Conservation (phyloP, 2,329 filamentous ascomycete genomes). For the Arthrobotrys musiformis region DNA sequence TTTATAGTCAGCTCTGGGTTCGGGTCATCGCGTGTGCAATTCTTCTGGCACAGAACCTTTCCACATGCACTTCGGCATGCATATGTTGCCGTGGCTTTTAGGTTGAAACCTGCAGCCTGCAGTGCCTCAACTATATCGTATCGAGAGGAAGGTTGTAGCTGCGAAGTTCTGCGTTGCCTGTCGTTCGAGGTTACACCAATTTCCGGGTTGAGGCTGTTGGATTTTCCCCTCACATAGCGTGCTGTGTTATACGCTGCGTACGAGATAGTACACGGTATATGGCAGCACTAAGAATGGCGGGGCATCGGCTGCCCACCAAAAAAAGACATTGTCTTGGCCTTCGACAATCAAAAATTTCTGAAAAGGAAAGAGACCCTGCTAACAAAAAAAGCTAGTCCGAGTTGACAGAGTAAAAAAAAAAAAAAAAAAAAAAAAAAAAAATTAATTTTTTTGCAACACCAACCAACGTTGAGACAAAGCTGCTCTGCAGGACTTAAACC, state of each 20-base stretch:
- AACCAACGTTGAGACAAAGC: slow-evolving; percentile 48
- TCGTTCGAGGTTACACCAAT: slow-evolving; percentile 20
- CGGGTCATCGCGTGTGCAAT: no score
- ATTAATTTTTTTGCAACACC: slow-evolving; percentile 57
- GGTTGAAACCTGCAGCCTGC: no score
- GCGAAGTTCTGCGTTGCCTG: not conserved
- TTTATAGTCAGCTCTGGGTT: no score
- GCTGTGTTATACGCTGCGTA: not conserved
- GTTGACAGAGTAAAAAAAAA: slow-evolving; percentile 40
- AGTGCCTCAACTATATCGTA: no score
- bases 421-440: slow-evolving; percentile 55
- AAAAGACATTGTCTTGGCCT: slow-evolving; percentile 30
- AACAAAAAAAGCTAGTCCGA: slow-evolving; percentile 41
- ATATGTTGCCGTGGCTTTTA: no score
- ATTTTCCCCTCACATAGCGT: not conserved
- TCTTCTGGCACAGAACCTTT: no score
- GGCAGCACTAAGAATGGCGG: slow-evolving; percentile 5
- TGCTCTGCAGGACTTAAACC: slow-evolving; percentile 46
- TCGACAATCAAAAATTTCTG: slow-evolving; percentile 33
- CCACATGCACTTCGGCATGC: no score
- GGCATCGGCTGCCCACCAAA: slow-evolving; percentile 26
- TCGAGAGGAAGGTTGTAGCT: no score
- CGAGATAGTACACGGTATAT: not conserved
- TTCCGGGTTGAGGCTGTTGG: slow-evolving; percentile 30
- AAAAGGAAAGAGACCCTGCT: slow-evolving; percentile 52